Conservation (phyloP, 2,329 filamentous ascomycete species). For the Hypoxylon sp. region DNA sequence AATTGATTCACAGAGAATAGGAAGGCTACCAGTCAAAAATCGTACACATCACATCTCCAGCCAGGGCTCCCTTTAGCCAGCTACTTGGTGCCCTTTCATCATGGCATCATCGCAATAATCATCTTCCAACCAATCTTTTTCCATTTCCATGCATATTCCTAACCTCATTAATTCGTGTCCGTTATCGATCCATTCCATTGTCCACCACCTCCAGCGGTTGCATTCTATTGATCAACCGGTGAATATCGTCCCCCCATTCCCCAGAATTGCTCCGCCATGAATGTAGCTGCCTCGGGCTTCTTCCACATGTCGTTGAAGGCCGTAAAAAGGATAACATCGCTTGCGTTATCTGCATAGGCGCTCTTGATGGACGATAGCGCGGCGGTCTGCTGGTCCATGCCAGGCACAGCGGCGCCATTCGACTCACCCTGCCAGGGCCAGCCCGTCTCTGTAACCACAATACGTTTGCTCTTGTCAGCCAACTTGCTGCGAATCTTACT, state of each 20-base stretch:
- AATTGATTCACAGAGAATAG: constrained; percentile 42
- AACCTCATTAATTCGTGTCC: constrained; percentile 32
- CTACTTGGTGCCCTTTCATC: background rate
- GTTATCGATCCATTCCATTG: background rate
- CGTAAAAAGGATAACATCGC: constrained; percentile 79
- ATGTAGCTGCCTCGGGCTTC: constrained; percentile 71
- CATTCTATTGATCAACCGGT: constrained; percentile 48
- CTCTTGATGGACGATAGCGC: constrained; percentile 77
- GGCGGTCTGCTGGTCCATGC: constrained; percentile 73
- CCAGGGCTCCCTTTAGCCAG: constrained; percentile 15
- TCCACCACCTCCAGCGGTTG: constrained; percentile 2
- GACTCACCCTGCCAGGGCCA: constrained; percentile 80
- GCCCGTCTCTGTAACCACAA: constrained; percentile 85
- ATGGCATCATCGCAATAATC: constrained; percentile 27
- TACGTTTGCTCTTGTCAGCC: constrained; percentile 65
- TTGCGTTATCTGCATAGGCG: constrained; percentile 66
- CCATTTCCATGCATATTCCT: constrained; percentile 35
- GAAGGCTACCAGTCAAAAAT: constrained; percentile 45
- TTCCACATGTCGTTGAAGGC: constrained; percentile 89
- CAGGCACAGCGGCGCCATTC: constrained; percentile 80
- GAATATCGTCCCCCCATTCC: constrained; percentile 67
- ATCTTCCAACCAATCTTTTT: constrained; percentile 39
- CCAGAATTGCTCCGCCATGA: constrained; percentile 83
- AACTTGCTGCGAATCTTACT: constrained; percentile 60
- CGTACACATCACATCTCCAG: constrained; percentile 47